Base-by-base conservation (phyloP, 2,329 filamentous ascomycete species). In the Cercospora berteroae region DNA sequence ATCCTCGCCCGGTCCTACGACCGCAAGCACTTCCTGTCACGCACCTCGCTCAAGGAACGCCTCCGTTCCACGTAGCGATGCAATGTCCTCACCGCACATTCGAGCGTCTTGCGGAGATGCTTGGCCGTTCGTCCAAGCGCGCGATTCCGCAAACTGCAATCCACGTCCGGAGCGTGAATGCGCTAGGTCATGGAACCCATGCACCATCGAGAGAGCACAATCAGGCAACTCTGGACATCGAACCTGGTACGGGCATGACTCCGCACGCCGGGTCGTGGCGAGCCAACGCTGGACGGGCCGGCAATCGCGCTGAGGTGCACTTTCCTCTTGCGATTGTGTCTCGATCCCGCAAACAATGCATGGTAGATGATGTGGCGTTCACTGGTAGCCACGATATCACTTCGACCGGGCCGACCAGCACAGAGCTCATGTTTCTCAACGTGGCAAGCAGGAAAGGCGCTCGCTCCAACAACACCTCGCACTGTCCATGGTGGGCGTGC, bases 11-110 rank as follows among this genome's bases (percentile, higher is more conserved):
- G n/a, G 18, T 33, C 16, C 55, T 25, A 13, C 55, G 13, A 10
- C 27, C 27, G 12, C 55, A 58, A 20, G 18, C 31, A 36, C 55
- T n/a, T 58, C 27, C 31, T 36, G 48, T 20, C 55, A 33, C 55
- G 55, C 55, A 36, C 55, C 27, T 58, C 29, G 55, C 55, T 58
- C 27, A 58, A 55, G 23, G 23, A 58, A 58, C 55, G 55, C 55
- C 29, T 36, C 29, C 55, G 55, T 58, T 36, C 55, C 55, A 58
- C 55, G 16, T 18, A n/a, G 55, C 29, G 16, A 58, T 58, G 55
- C 55, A 36, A 33, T 58, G 18, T 5, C 10, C 31, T 58, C 27
- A 58, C 55, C 55, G 55, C 55, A 58, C 27, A 33, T 31, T 20
- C 29, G 52, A 57, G 25, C 23, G 48, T 6, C 6, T 42, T 13